Evolutionary conservation across 179 eudicot genomes (phyloP).

Genomic region (Silene vulgaris): DNA sequence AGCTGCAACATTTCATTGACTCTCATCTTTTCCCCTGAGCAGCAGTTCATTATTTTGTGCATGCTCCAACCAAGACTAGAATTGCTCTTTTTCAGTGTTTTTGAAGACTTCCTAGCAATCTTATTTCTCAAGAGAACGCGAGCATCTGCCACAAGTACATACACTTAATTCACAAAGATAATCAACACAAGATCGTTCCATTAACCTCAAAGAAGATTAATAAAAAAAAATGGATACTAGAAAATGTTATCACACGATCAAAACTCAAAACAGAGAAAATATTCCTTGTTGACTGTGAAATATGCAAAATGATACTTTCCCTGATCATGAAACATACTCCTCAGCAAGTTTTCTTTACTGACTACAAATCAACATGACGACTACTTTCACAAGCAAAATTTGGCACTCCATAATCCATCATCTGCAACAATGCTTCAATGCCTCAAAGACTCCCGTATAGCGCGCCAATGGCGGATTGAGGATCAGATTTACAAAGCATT

Average conservation of each 20-base stretch:
- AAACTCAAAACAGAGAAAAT: not conserved
- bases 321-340: too few relatives aligned
- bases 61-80: conserved; percentile 22
- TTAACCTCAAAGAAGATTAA: not conserved
- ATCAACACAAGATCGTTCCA: not conserved
- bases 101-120: conserved; percentile 33
- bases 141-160: conserved; percentile 25
- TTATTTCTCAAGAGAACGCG: conserved; percentile 29
- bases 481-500: too few relatives aligned
- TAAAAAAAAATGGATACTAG: not conserved
- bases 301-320: not conserved
- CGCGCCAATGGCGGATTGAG: too few relatives aligned
- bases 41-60: conserved; percentile 54
- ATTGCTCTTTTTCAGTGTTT: conserved; percentile 26
- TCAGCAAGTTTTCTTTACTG: too few relatives aligned
- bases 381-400: too few relatives aligned
- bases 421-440: too few relatives aligned
- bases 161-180: not conserved
- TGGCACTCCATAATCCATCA: too few relatives aligned
- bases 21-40: conserved; percentile 50
- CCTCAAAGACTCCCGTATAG: too few relatives aligned
- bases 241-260: conserved; percentile 5
- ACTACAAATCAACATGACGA: too few relatives aligned
- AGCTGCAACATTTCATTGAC: conserved; percentile 41
- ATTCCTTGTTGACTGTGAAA: not conserved